Base-by-base conservation (phyloP, 2,329 filamentous ascomycete genomes). In the Phaeophleospora eucalypticola region DNA sequence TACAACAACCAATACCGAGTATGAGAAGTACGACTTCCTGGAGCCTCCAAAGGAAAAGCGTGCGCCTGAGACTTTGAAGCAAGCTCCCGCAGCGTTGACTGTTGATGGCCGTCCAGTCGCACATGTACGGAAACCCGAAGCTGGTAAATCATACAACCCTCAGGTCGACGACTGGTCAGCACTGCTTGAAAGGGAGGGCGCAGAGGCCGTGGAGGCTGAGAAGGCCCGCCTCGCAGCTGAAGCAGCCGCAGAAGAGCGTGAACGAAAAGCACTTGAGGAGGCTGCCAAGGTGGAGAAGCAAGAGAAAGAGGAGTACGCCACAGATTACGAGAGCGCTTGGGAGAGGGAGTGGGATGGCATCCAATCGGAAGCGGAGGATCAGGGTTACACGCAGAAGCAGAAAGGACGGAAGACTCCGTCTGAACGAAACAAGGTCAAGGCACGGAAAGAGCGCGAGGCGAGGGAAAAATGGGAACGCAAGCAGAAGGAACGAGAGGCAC, bases 71-170 rank as follows among this genome's bases (percentile, higher is more conserved):
- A 89, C 91, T 0, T 68, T 95, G 56, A 84, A 84, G 59, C 78
- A 86, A 48, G 79, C 85, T 33, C 87, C 93, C 3, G 77, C 95
- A 43, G 89, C 90, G 3, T 78, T 97, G 21, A 79, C 87, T n/a
- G 86, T 85, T 36, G 88, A 78, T 62, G 90, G 89, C 32, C 95
- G 91, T 66, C 68, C 78, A 0, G 75, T 95, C 7, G 86, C 88
- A 1, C 83, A 89, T 2, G 86, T 98, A 0, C 76, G 79, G 51
- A 86, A 83, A 61, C 93, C 93, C 1, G 78, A 82, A 4, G 88
- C 84, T 14, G 89, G 88, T 49, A 88, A 84, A 67, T 95, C 88
- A 59, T 98, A 98, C 73, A 98, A 98, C 66, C 93, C 93, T 0
- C 74, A 81, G 4, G 94, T 94, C 58, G 79, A 82, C 53, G 89